Evolutionary conservation across 1,139 yeast genomes (phyloP).

Genomic region (Suhomyces bolitotheri): DNA sequence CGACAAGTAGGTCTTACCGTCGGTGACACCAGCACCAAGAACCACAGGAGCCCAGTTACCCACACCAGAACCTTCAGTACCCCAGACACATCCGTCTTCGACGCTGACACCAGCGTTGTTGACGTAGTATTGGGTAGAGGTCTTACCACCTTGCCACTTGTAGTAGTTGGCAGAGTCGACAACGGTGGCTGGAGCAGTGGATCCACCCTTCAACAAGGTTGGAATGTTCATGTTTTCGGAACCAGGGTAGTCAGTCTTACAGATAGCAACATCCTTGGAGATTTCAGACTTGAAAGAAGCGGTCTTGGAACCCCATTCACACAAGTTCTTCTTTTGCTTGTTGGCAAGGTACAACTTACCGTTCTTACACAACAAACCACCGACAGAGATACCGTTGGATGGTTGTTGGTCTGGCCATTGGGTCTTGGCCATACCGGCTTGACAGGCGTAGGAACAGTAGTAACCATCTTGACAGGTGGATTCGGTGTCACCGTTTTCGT

Average conservation of each 20-base stretch:
- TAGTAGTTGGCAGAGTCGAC: constrained; percentile 65
- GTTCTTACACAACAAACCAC: constrained; percentile 70
- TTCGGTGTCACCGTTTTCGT: constrained; percentile 63
- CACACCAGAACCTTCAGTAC: constrained; percentile 58
- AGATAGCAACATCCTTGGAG: constrained; percentile 62
- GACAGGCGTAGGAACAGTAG: constrained; percentile 85
- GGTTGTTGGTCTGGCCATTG: constrained; percentile 83
- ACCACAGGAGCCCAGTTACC: constrained; percentile 88
- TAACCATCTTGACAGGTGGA: constrained; percentile 69
- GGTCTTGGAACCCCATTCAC: constrained; percentile 73
- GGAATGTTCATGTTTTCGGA: constrained; percentile 86
- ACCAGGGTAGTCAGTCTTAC: constrained; percentile 90
- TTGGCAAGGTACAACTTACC: constrained; percentile 73
- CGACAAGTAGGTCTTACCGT: constrained; percentile 67
- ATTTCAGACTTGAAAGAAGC: constrained; percentile 63
- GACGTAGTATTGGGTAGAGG: constrained; percentile 79
- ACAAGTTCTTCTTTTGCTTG: constrained; percentile 57
- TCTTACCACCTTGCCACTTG: constrained; percentile 62
- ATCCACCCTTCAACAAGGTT: constrained; percentile 64
- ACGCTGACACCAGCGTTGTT: constrained; percentile 77
- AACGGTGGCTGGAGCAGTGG: constrained; percentile 58
- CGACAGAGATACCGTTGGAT: constrained; percentile 71
- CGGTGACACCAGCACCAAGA: constrained; percentile 70
- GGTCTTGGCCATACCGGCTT: constrained; percentile 88
- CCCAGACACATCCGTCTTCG: constrained; percentile 79